Conservation (phyloP, 257 asterid genomes). For the Lycium barbarum region DNA sequence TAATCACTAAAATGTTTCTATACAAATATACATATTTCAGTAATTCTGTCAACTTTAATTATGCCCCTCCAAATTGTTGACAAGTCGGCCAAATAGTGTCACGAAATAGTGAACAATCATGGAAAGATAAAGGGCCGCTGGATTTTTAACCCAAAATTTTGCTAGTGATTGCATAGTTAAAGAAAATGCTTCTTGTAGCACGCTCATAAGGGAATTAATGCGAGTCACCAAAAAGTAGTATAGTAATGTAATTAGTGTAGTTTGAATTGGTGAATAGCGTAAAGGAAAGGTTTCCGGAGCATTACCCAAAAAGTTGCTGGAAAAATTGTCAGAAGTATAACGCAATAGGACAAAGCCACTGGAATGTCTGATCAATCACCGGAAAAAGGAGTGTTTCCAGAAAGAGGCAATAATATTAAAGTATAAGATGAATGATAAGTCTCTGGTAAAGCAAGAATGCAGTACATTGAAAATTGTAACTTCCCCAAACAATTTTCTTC, state of each 20-base stretch:
- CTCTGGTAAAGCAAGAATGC: slow-evolving; percentile 11
- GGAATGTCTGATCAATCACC: background rate
- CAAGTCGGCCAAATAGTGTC: background rate
- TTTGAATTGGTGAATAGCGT: background rate
- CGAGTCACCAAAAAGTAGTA: slow-evolving; percentile 10
- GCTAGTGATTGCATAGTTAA: background rate
- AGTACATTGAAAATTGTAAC: background rate
- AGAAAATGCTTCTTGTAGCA: slow-evolving; percentile 2
- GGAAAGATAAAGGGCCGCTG: background rate
- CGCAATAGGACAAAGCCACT: background rate
- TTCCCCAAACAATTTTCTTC: background rate
- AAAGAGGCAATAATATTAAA: background rate
- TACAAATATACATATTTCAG: background rate
- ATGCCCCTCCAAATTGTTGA: background rate
- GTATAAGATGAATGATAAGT: background rate
- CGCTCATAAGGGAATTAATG: background rate
- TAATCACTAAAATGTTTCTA: background rate
- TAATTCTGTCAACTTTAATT: background rate
- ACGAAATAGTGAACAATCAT: background rate
- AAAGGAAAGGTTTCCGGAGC: background rate
- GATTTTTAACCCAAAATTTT: background rate
- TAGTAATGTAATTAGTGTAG: background rate
- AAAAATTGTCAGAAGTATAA: background rate
- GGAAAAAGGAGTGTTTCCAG: background rate
- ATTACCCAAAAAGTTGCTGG: slow-evolving; percentile 8